Evolutionary conservation across 352 stramenopile species (phyloP).

Genomic region (Pythium aquatile): DNA sequence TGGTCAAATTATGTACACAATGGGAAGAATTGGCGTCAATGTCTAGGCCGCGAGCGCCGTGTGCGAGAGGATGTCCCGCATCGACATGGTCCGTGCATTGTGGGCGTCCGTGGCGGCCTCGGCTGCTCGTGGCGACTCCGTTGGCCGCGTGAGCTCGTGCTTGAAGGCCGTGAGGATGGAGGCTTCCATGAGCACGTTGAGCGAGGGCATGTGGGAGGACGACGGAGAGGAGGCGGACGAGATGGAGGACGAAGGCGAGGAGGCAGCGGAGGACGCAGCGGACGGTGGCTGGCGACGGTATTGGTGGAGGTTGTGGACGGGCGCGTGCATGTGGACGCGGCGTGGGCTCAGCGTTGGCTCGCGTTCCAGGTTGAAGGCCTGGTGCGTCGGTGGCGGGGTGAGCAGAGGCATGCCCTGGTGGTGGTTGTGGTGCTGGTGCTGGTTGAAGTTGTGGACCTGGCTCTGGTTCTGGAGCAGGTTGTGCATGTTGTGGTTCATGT

Average conservation of each 20-base stretch:
- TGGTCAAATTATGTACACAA: slow-evolving; percentile 14
- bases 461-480: neutral
- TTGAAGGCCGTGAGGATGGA: slow-evolving; percentile 70
- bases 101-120: slow-evolving; percentile 6
- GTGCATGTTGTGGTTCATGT: slow-evolving; percentile 8
- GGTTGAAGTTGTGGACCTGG: slow-evolving; percentile 5
- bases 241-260: slow-evolving; percentile 9
- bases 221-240: slow-evolving; percentile 5
- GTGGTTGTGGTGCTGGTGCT: slow-evolving; percentile 7
- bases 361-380: slow-evolving; percentile 54
- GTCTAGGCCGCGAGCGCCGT: slow-evolving; percentile 31
- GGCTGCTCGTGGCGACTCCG: slow-evolving; percentile 11
- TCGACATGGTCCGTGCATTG: slow-evolving; percentile 56
- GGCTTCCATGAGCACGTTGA: slow-evolving; percentile 70
- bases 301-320: slow-evolving; percentile 14
- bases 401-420: slow-evolving; percentile 27
- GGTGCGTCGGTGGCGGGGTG: slow-evolving; percentile 38
- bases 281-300: slow-evolving; percentile 2
- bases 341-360: slow-evolving; percentile 22
- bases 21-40: neutral
- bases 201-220: slow-evolving; percentile 40
- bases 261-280: neutral
- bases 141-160: slow-evolving; percentile 34
- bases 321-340: neutral
- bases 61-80: slow-evolving; percentile 65